Conservation (phyloP, 257 asterid species). For the Nicotiana sylvestris region DNA sequence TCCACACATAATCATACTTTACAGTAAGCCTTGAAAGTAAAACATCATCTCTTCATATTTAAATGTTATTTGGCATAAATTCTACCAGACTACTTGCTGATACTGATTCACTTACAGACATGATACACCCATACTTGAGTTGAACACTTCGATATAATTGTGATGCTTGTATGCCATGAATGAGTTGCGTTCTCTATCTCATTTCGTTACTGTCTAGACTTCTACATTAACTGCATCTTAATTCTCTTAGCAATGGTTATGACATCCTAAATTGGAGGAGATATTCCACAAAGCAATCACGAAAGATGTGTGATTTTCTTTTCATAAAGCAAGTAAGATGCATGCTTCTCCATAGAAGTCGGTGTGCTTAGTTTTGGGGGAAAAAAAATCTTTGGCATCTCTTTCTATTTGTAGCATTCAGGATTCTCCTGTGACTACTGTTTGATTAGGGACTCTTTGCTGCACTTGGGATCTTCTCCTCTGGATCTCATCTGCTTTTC, state of each 20-base stretch:
- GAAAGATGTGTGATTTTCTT: neutral
- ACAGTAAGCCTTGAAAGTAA: neutral
- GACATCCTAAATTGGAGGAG: neutral
- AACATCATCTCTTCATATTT: neutral
- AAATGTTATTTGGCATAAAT: neutral
- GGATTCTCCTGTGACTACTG: neutral
- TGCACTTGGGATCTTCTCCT: neutral
- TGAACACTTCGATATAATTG: neutral
- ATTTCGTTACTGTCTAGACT: neutral
- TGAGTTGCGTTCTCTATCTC: neutral
- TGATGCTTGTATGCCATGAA: neutral
- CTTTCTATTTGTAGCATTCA: neutral
- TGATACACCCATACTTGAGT: neutral
- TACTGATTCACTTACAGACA: neutral
- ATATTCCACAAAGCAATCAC: neutral
- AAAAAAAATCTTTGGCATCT: neutral
- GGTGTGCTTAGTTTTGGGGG: neutral
- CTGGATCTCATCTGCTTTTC: neutral
- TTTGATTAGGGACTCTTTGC: neutral
- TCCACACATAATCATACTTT: neutral
- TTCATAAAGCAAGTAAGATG: neutral
- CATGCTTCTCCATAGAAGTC: neutral
- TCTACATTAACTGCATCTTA: neutral
- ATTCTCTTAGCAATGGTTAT: neutral
- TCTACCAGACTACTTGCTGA: neutral